These are phyloP conservation scores for Schizochytrium sp. DNA, from an alignment of 108 stramenopile genomes.

Conservation along the genomic window DNA sequence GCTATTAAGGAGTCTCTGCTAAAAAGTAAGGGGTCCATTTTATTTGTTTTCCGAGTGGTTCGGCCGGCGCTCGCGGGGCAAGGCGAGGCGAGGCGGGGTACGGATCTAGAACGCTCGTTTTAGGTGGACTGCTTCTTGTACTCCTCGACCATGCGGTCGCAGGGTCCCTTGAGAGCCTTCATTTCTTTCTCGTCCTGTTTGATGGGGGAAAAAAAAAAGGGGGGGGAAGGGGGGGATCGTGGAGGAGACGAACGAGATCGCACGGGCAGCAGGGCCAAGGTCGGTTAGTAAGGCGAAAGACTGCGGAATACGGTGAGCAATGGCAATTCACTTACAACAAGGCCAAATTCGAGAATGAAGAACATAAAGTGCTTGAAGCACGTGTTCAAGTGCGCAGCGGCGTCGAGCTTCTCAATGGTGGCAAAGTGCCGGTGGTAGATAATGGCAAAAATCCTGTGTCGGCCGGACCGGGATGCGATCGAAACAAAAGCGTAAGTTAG, in stretches of 20 bases:
- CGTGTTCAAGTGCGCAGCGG: constrained; percentile 52
- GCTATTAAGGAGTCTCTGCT: too few species aligned
- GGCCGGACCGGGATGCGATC: neutral
- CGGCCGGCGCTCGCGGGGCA: too few species aligned
- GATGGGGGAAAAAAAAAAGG: neutral
- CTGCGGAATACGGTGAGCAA: neutral
- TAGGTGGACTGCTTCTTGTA: neutral
- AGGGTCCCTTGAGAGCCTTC: constrained; percentile 8
- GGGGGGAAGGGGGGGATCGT: too few species aligned
- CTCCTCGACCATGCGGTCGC: constrained; percentile 13
- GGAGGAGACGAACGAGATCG: too few species aligned
- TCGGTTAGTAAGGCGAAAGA: neutral
- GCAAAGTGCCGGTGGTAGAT: constrained; percentile 45
- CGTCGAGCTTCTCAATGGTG: constrained; percentile 38
- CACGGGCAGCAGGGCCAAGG: too few species aligned
- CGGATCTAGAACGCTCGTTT: neutral
- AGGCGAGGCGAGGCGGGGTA: too few species aligned
- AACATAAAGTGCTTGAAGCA: constrained; percentile 61
- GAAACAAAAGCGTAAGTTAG: too few species aligned
- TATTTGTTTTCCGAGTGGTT: too few species aligned
- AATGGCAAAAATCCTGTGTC: constrained; percentile 45
- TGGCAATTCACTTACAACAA: constrained; percentile 23
- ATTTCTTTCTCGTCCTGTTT: neutral
- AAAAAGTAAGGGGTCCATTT: too few species aligned
- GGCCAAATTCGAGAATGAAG: constrained; percentile 44